Evolutionary conservation across 73 alveolate genomes (phyloP), one percentile per base, ranked within the genome.

Genomic region (Blepharisma stoltei): DNA sequence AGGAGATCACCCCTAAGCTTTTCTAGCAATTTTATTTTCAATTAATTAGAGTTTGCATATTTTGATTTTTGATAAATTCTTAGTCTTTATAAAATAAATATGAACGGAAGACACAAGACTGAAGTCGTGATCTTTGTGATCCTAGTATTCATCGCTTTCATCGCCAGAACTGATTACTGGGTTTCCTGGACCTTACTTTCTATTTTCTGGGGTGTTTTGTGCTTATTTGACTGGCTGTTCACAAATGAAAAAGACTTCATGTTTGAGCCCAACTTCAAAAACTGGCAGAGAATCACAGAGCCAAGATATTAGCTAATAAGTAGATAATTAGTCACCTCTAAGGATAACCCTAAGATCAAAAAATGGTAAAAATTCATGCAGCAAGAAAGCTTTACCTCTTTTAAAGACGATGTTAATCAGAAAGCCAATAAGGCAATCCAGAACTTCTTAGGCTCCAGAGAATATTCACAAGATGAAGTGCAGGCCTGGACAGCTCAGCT

Each of bases 401-500:
- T 86, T n/a, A 87, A 81, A 77, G 89, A 87, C 47, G 94, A 87
- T 43, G 84, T 83, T 27, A 76, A 71, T 32, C 73, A 55, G 21
- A 68, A 81, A 54, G 82, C 67, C 45, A 82, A 81, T 55, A 83
- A 68, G 43, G 52, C 54, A 44, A 79, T 87, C 46, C 79, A 85
- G 65, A 70, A 83, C 44, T 66, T 75, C 68, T 83, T 92, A 67
- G 82, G 76, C 75, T 83, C 81, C 48, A 78, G 80, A 54, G 79
- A 79, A 0, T 92, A 88, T 77, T 85, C 82, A 55, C 88, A 84
- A 44, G 86, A 73, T 44, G 95, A 92, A 67, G 95, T 92, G 37
- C 86, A 89, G 60, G 50, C 60, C n/a, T 89, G 94, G 92, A 80
- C 93, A 49, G 84, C 83, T 66, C 75, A 81, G 44, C 86, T 92